Evolutionary conservation across 805 yeast genomes (phyloP).

Genomic region (Phaffomyces thermotolerans): DNA sequence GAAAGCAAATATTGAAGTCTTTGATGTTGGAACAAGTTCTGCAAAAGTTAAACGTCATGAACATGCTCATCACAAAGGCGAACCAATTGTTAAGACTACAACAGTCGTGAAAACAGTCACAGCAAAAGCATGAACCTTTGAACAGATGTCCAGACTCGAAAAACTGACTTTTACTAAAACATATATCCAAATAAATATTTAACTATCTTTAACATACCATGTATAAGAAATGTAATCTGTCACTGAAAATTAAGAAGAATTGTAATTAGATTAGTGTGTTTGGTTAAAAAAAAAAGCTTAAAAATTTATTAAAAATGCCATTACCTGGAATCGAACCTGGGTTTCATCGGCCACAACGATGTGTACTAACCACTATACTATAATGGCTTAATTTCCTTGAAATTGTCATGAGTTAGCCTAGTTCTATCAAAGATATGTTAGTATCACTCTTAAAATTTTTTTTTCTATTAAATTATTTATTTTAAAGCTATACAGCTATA

Average conservation of each 20-base stretch:
- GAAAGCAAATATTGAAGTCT: constrained; percentile 68
- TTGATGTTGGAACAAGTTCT: constrained; percentile 24
- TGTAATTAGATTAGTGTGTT: not conserved
- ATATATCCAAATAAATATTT: too few relatives aligned
- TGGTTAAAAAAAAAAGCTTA: too few relatives aligned
- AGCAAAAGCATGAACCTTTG: not conserved
- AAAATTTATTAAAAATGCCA: constrained; percentile 34
- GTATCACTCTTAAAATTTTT: too few relatives aligned
- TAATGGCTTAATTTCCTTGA: constrained; percentile 29
- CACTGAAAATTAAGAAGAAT: too few relatives aligned
- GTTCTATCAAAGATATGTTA: too few relatives aligned
- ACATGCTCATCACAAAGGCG: constrained; percentile 7
- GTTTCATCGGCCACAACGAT: constrained; percentile 69
- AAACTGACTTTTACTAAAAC: too few relatives aligned
- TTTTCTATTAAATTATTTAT: too few relatives aligned
- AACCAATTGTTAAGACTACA: constrained; percentile 4
- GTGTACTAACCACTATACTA: constrained; percentile 67
- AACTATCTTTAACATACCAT: too few relatives aligned
- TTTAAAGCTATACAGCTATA: too few relatives aligned
- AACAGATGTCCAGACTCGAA: too few relatives aligned
- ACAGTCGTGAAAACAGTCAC: constrained; percentile 9
- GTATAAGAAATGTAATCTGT: too few relatives aligned
- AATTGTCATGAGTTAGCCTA: too few relatives aligned
- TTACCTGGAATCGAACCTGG: constrained; percentile 70
- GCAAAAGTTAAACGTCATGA: constrained; percentile 10